Evolutionary conservation across 257 asterid species (phyloP).

Genomic region (Nicotiana knightiana): DNA sequence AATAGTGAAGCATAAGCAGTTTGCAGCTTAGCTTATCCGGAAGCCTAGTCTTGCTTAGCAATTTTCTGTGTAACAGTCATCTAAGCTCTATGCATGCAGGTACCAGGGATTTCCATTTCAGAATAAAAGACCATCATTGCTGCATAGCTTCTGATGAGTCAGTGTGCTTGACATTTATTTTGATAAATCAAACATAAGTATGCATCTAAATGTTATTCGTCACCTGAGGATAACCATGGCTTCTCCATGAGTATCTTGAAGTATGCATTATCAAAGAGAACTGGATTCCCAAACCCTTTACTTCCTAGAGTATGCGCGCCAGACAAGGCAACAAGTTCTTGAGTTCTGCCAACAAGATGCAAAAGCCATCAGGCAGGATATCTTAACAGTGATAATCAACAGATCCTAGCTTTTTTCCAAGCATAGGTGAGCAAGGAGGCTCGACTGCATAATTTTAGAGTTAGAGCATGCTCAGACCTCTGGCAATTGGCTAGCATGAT

Average conservation of each 20-base stretch:
- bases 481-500: not conserved
- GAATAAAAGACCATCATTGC: not conserved
- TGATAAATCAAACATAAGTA: not conserved
- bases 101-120: not conserved
- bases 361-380: not conserved
- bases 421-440: not conserved
- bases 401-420: not conserved
- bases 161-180: not conserved
- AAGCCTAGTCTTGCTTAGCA: not conserved
- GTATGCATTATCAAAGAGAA: conserved; percentile 75
- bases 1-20: not conserved
- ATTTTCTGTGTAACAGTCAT: not conserved
- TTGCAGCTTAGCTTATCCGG: not conserved
- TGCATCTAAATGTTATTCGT: not conserved
- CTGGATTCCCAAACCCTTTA: conserved; percentile 90
- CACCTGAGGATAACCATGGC: conserved; percentile 83
- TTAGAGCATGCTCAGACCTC: not conserved
- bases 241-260: conserved; percentile 74
- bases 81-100: not conserved
- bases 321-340: conserved; percentile 82
- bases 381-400: not conserved
- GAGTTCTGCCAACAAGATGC: conserved; percentile 42
- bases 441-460: not conserved
- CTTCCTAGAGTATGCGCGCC: conserved; percentile 92
- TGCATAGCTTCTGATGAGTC: not conserved